Evolutionary conservation across 768 basidiomycete species (phyloP), one percentile per base, ranked within the genome.

Genomic region (Saitozyma podzolica): DNA sequence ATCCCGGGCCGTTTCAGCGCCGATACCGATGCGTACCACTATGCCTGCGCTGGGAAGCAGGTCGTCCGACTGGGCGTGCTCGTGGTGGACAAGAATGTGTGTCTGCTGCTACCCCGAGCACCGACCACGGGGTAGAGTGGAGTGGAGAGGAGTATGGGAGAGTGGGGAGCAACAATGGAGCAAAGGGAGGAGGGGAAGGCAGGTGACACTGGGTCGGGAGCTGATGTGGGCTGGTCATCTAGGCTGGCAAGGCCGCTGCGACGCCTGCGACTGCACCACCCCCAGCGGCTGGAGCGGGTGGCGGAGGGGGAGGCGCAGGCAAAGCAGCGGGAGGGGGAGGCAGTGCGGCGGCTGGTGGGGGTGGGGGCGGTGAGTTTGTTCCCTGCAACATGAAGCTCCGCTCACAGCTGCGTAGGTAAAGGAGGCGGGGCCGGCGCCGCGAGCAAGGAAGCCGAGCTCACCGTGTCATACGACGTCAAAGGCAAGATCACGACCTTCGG

Each of bases 1-100:
- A 20, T 52, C n/a, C 48, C 40, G 50, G 40, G 40, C 42, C 54
- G 11, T 47, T 8, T 0, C 59, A 77, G 78, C 20, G 65, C 76
- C 41, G 78, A 79, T 54, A 76, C 76, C 58, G 78, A 74, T 50
- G 77, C 78, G 40, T 79, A 72, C 59, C 67, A 76, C 59, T 79
- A 79, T 54, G 74, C 71, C 40, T 76, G 73, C 54, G 76, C 78
- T 0, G 74, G 74, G 14, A 77, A 77, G 62, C 72, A 73, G 37
- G 74, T 79, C 13, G 73, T 71, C 19, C 60, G 73, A 20, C 70
- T 79, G 14, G 64, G 65, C 10, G 75, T 79, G 16, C 65, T 68
- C 55, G 71, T 70, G 1, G 74, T 68, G 50, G 76, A 78, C 48
- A 76, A 73, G 63, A 68, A 67, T 56, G 74, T 72, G 43, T 61